Percentiles rank a stretch among this genome's conserved stretches.
Conservation (phyloP, 1,139 yeast species). For the Saccharomyces hybrid region DNA sequence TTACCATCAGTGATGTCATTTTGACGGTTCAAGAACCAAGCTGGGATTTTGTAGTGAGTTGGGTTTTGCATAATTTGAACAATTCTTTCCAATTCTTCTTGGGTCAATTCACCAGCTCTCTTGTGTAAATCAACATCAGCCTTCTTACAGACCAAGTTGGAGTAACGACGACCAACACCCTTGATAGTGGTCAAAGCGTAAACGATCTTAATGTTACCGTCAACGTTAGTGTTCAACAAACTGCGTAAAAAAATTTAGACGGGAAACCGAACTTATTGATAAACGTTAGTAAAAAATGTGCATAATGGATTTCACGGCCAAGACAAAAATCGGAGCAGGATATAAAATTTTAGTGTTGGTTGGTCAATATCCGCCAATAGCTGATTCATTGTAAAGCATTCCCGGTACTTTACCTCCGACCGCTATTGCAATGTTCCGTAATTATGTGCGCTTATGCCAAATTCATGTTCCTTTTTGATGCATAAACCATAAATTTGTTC, state of each 20-base stretch:
- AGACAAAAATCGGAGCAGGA: neutral
- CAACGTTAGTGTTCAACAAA: slow-evolving; percentile 99
- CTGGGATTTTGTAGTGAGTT: slow-evolving; percentile 97
- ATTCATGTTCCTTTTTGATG: neutral
- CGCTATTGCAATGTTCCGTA: neutral
- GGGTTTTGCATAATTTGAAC: slow-evolving; percentile 99
- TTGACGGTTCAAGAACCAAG: slow-evolving; percentile 99
- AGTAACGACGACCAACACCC: slow-evolving; percentile 99
- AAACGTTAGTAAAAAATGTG: neutral
- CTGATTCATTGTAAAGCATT: neutral
- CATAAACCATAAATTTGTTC: neutral
- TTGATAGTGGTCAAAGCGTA: slow-evolving; percentile 99
- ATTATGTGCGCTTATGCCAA: neutral
- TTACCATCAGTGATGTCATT: slow-evolving; percentile 97
- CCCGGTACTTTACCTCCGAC: neutral
- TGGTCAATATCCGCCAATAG: neutral
- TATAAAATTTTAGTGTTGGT: too few species aligned
- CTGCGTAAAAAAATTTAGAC: slow-evolving; percentile 38
- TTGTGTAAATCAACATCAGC: slow-evolving; percentile 97
- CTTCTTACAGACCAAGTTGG: slow-evolving; percentile 99
- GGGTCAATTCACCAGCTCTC: slow-evolving; percentile 99
- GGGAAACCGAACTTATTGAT: slow-evolving; percentile 8
- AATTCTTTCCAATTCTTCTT: slow-evolving; percentile 99
- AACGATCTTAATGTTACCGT: slow-evolving; percentile 99
- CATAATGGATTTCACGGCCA: neutral